Percentiles rank a stretch among this genome's conserved stretches.
Conservation (phyloP, 306 rosid species). For the Prosopis cineraria region DNA sequence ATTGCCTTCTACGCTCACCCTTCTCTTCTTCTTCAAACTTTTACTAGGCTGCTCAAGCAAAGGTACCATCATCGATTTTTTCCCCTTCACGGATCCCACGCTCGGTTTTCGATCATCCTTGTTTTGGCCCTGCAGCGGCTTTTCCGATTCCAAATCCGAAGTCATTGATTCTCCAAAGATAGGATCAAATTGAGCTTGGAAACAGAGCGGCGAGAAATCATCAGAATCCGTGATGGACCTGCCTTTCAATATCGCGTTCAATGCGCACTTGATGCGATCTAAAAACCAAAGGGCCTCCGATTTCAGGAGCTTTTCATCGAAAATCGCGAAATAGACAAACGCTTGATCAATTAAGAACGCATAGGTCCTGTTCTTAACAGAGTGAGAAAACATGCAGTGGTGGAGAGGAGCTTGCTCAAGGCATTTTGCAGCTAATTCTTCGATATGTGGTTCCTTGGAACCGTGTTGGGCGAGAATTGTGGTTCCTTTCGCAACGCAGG, state of each 20-base stretch:
- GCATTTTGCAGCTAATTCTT: slow-evolving; percentile 51
- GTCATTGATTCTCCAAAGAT: slow-evolving; percentile 37
- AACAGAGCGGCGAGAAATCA: slow-evolving; percentile 42
- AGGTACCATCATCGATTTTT: slow-evolving; percentile 32
- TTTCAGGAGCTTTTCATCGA: slow-evolving; percentile 41
- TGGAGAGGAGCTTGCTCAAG: slow-evolving; percentile 49
- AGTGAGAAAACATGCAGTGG: slow-evolving; percentile 54
- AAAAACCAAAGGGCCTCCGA: slow-evolving; percentile 51
- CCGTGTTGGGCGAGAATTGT: slow-evolving; percentile 52
- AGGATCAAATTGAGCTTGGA: slow-evolving; percentile 63
- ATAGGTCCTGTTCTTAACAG: slow-evolving; percentile 49
- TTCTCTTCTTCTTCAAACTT: slow-evolving; percentile 75
- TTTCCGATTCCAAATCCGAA: slow-evolving; percentile 24
- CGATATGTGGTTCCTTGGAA: slow-evolving; percentile 43
- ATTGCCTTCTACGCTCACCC: slow-evolving; percentile 44
- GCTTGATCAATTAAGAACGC: slow-evolving; percentile 41
- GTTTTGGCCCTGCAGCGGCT: slow-evolving; percentile 18
- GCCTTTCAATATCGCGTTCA: slow-evolving; percentile 35
- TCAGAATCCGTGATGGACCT: slow-evolving; percentile 27
- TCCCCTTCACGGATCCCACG: slow-evolving; percentile 44
- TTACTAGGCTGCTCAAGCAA: slow-evolving; percentile 38
- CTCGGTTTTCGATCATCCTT: slow-evolving; percentile 28
- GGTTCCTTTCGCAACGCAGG: slow-evolving; percentile 58
- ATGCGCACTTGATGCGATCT: slow-evolving; percentile 39
- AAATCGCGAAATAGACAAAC: slow-evolving; percentile 53